Conservation (phyloP, 1,284 basidiomycete species). For the Malassezia nana region DNA sequence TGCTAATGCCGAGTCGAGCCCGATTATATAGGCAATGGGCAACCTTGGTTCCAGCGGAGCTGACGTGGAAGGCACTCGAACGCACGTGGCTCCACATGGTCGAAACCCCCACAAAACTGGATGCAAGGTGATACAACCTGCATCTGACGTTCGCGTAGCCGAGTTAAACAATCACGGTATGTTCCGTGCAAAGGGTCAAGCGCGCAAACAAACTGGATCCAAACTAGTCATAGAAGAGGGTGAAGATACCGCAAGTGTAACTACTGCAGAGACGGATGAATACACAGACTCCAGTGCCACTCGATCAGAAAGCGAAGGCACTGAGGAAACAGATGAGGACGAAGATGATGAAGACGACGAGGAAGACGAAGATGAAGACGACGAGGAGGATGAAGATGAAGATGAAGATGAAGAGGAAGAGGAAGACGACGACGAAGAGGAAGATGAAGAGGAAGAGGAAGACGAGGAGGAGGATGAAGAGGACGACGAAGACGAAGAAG, state of each 20-base stretch:
- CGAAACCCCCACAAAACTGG: slow-evolving; percentile 5
- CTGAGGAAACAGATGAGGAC: background rate
- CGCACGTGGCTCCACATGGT: slow-evolving; percentile 11
- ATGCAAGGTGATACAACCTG: background rate
- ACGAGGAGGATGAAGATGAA: background rate
- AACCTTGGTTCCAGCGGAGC: background rate
- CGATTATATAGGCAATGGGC: background rate
- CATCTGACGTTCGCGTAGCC: background rate
- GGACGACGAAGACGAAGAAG: slow-evolving; percentile 36
- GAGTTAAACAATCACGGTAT: background rate
- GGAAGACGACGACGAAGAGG: background rate
- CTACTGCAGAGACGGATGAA: slow-evolving; percentile 4
- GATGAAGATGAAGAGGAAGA: slow-evolving; percentile 9
- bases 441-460: slow-evolving; percentile 15
- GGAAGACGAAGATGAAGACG: slow-evolving; percentile 1
- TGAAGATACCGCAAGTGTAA: slow-evolving; percentile 2
- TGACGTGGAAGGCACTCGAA: background rate
- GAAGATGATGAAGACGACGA: background rate
- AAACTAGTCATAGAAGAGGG: slow-evolving; percentile 13
- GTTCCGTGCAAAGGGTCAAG: background rate
- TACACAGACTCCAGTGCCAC: slow-evolving; percentile 7
- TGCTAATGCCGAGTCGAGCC: background rate
- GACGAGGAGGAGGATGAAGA: slow-evolving; percentile 6
- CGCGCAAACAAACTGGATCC: background rate
- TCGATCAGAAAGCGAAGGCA: slow-evolving; percentile 7